These are phyloP conservation scores for Tetrastigma voinierianum DNA, from an alignment of 164 flowering plant species.

Conservation along the genomic window DNA sequence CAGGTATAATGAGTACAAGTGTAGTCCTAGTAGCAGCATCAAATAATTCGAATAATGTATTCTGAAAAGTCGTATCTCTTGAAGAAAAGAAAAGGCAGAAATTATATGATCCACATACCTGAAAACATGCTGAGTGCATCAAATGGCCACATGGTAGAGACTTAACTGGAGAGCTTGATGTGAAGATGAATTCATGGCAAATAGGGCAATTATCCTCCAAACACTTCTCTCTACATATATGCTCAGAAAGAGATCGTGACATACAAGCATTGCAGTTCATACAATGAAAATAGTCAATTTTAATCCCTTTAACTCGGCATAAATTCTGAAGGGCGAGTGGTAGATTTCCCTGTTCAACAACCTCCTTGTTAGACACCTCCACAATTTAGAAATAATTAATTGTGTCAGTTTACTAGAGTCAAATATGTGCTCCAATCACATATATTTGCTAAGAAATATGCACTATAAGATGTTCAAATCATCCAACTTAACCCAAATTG, in stretches of 20 bases:
- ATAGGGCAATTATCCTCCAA: conserved; percentile 89
- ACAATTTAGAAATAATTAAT: no score
- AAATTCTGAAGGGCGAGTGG: conserved; percentile 97
- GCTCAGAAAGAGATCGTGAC: conserved; percentile 56
- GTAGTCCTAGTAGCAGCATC: conserved; percentile 55
- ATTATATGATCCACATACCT: conserved; percentile 40
- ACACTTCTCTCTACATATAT: conserved; percentile 73
- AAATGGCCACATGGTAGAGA: conserved; percentile 91
- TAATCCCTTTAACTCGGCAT: conserved; percentile 86
- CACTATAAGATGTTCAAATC: no score
- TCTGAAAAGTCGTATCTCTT: neutral
- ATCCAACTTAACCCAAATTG: no score
- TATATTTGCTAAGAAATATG: no score
- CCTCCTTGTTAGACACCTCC: conserved; percentile 14
- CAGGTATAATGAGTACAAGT: conserved; percentile 75
- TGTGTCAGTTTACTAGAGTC: no score
- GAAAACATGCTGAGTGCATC: conserved; percentile 93
- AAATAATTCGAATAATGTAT: conserved; percentile 8
- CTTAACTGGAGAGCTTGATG: conserved; percentile 74
- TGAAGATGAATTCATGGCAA: conserved; percentile 81
- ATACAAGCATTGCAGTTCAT: conserved; percentile 98
- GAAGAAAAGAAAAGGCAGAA: neutral
- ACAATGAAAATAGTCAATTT: conserved; percentile 87
- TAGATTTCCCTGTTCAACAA: conserved; percentile 67
- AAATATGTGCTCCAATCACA: no score